Base-by-base conservation (phyloP, 2,329 filamentous ascomycete genomes). In the Coniochaeta sp. region DNA sequence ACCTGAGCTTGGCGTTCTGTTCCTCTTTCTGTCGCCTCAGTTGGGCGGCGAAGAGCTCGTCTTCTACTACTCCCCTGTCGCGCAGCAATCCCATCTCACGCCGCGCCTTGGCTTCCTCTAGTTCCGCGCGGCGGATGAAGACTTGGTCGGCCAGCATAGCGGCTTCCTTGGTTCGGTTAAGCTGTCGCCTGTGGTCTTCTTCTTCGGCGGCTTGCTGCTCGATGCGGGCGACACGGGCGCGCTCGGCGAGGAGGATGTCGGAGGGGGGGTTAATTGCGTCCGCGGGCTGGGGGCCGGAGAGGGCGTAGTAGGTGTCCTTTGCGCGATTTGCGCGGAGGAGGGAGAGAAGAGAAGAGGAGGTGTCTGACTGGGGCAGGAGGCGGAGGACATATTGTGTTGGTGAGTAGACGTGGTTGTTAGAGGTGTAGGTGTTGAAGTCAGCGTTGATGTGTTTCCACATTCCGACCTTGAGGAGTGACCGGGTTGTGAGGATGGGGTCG, bases 361-460 rank as follows among this genome's bases (percentile, higher is more conserved):
- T 60, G 24, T 78, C 75, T 1, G 74, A 73, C 5, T 73, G 67
- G 0, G 72, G 68, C 6, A 84, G 65, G 1, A 83, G 68, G 50
- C 78, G 80, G 38, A 70, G 66, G 22, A 86, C 77, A 67, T 89
- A 89, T 74, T 85, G 86, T 3, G 86, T 84, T 0, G 86, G 82
- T 0, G 86, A 89, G 70, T 87, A 89, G 1, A 80, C 83, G 64
- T 79, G 78, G 6, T 74, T 76, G 26, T 79, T 79, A 47, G 81
- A 2, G 1, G 72, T 80, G 70, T 79, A 85, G 62, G 79, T 73
- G 64, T 86, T 85, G 66, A 79, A 83, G 0, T 81, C 74, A 62
- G 83, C 80, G 71, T 89, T 89, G 66, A 89, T 73, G 34, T 81
- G 74, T 67, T 85, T 85, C 85, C 86, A 89, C 73, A 88, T 79